Base-by-base conservation (phyloP, 306 rosid species). In the Trifolium repens region DNA sequence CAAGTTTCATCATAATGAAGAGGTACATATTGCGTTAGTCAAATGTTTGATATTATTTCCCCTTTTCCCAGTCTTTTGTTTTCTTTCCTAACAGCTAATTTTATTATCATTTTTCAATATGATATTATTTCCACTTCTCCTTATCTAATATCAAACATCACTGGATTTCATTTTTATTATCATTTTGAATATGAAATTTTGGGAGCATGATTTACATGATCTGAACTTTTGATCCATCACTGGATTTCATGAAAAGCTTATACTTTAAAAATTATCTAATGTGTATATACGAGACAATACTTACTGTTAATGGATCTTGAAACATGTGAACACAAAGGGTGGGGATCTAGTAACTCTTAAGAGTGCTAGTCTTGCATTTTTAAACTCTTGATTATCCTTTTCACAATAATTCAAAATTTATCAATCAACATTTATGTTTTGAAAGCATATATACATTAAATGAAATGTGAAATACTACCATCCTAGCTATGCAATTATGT, bases 1-100 rank as follows among this genome's bases (percentile, higher is more conserved):
- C 80, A 90, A 82, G 72, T 57, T 80, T 65, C 27, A 19, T 72
- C 90, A 86, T 79, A 14, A 77, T 73, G 85, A 94, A 72, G 89
- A 94, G 97, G 98, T 90, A 72, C 40, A 16, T 40, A 65, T 24
- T 73, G 43, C 52, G 46, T 39, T 46, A 73, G 74, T 76, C 32
- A 37, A 46, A 27, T 60, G 59, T 35, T 73, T 40, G 39, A 62
- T 60, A 43, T 52, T 71, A 49, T 66, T 67, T 13, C 44, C 68
- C 47, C 46, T 3, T 30, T 2, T 57, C 50, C 44, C 9, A 4
- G 50, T 14, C 57, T 53, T 69, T 60, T 5, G 8, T 49, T 77
- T 63, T 64, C 57, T 60, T 78, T 46, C 76, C 60, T 13, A n/a
- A 53, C 44, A n/a, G 15, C 71, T 67, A 55, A 12, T 73, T 62